phyloP scores from a whole-genome alignment of 768 basidiomycete genomes.

The Pisolithus albus region DNA sequence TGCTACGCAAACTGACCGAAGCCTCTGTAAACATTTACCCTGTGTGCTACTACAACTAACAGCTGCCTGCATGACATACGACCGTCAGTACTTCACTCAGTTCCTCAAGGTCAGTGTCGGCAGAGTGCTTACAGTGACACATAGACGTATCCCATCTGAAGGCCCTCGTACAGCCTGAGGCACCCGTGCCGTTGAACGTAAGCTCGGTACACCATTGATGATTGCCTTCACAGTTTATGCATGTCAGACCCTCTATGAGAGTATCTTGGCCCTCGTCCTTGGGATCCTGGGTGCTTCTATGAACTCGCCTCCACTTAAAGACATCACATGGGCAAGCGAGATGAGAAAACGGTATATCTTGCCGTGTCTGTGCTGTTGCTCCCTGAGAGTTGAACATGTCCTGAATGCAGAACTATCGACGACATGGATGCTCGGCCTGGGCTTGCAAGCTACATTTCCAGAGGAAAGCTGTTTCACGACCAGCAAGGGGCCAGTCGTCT shows the following conservation, averaged over 20 bases:
- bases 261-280: conserved; percentile 52
- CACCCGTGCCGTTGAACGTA: conserved; percentile 58
- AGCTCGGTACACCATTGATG: conserved; percentile 9
- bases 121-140: conserved; percentile 3
- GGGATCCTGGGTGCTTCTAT: conserved; percentile 71
- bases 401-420: conserved; percentile 53
- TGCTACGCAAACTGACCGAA: neutral
- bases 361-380: neutral
- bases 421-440: conserved; percentile 65
- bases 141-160: conserved; percentile 73
- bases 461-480: conserved; percentile 36
- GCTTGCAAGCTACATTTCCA: conserved; percentile 58
- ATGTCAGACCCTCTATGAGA: conserved; percentile 60
- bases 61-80: conserved; percentile 80
- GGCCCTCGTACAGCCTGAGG: conserved; percentile 66
- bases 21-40: neutral
- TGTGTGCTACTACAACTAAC: neutral
- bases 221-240: neutral
- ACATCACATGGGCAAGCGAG: conserved; percentile 86
- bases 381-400: neutral
- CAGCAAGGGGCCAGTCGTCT: conserved; percentile 1
- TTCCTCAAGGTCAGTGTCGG: neutral
- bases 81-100: conserved; percentile 43
- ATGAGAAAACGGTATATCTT: conserved; percentile 64
- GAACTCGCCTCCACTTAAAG: conserved; percentile 61